Base-by-base conservation (phyloP, 2,329 filamentous ascomycete genomes). In the Alternaria incomplexa region DNA sequence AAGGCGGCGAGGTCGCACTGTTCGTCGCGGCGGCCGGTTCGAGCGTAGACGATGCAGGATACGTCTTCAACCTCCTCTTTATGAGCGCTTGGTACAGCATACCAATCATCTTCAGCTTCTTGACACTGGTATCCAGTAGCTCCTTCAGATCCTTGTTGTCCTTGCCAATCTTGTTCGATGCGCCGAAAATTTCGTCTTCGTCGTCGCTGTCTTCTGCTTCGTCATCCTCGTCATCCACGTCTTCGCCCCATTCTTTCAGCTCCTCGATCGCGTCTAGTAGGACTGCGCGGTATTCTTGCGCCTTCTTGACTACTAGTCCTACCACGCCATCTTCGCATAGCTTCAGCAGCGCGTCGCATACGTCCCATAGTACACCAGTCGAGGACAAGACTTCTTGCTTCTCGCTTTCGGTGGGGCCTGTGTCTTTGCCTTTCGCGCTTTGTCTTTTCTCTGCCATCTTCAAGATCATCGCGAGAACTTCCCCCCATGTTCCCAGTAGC, bases 191-290 rank as follows among this genome's bases (percentile, higher is more conserved):
- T 54, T 90, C 85, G 76, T 93, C 90, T 23, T 93, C 78, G 69
- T 89, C 68, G 36, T 74, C 77, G 6, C 79, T 30, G 76, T 78
- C 17, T 78, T 83, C 60, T 75, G 81, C 54, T n/a, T 73, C 80
- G 6, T 81, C 83, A 1, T 88, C 89, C 1, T 88, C 88, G 4
- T 88, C 87, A 0, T 86, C 85, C 10, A 88, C 86, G 71, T 93
- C 91, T 1, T 93, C 91, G 20, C 90, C 89, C 93, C 94, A 97
- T 71, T 95, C 93, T 76, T 93, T 92, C 67, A 97, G 79, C 81
- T 97, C 95, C 65, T 92, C 88, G 69, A 96, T 87, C 0, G 93
- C 91, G 81, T 97, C 95, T 70, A 92, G 88, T 23, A 97, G 82
- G 3, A 91, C 87, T 59, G 92, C 92, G 44, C 89, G 84, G 80